These are phyloP conservation scores for Pulveroboletus ravenelii DNA, from an alignment of 768 basidiomycete genomes.

Conservation along the genomic window DNA sequence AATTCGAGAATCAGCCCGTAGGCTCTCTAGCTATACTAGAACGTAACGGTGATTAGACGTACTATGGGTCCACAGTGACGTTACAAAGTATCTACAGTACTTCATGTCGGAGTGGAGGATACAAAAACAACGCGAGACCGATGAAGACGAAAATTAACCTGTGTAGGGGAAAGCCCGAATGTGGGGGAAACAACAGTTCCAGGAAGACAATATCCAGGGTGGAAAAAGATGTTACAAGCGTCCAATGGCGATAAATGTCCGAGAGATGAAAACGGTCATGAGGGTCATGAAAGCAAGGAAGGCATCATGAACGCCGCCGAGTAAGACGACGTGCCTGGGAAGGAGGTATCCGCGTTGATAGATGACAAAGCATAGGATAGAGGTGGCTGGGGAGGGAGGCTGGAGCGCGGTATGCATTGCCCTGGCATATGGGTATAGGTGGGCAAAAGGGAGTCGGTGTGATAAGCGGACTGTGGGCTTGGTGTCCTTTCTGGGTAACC, in stretches of 20 bases:
- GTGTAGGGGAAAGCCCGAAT: slow-evolving; percentile 10
- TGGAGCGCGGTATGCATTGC: slow-evolving; percentile 35
- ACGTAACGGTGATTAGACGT: slow-evolving; percentile 30
- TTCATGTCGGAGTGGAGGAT: slow-evolving; percentile 16
- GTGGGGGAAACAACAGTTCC: slow-evolving; percentile 17
- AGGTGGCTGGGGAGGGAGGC: slow-evolving; percentile 33
- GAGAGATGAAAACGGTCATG: slow-evolving; percentile 21
- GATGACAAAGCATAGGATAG: slow-evolving; percentile 42
- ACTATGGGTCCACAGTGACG: slow-evolving; percentile 25
- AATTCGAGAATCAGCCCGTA: slow-evolving; percentile 63
- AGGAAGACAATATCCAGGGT: slow-evolving; percentile 29
- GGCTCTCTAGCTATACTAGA: slow-evolving; percentile 45
- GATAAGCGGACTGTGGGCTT: slow-evolving; percentile 25
- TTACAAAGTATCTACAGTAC: slow-evolving; percentile 33
- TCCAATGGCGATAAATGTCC: slow-evolving; percentile 21
- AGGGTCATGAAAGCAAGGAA: slow-evolving; percentile 31
- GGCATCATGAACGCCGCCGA: slow-evolving; percentile 30
- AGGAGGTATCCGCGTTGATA: slow-evolving; percentile 25
- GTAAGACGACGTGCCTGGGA: slow-evolving; percentile 23
- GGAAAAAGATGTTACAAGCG: slow-evolving; percentile 16
- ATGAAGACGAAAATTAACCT: slow-evolving; percentile 19
- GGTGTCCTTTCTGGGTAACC: slow-evolving; percentile 28
- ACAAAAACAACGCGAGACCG: slow-evolving; percentile 17
- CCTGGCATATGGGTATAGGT: slow-evolving; percentile 29
- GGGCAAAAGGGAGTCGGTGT: slow-evolving; percentile 28